Conservation (phyloP, 257 asterid species). For the Linderniella brevidens region DNA sequence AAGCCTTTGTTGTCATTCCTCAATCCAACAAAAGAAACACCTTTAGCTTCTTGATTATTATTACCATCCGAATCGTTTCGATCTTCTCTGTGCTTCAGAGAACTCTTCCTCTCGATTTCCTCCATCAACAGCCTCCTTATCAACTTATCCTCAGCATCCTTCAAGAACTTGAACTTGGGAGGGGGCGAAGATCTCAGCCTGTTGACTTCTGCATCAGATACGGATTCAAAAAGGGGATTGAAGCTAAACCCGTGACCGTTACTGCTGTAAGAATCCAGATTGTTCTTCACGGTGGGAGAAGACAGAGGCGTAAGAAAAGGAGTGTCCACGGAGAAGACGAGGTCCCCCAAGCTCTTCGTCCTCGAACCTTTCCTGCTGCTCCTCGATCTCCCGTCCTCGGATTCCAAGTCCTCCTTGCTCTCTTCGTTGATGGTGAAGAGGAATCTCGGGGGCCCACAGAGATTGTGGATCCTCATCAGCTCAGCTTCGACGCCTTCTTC, state of each 20-base stretch:
- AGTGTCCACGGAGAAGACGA: conserved; percentile 21
- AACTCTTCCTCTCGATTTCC: conserved; percentile 31
- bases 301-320: conserved; percentile 31
- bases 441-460: conserved; percentile 87
- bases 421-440: conserved; percentile 87
- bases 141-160: conserved; percentile 90
- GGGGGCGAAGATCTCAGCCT: conserved; percentile 78
- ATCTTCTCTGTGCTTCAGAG: conserved; percentile 8
- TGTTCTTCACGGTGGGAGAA: conserved; percentile 39
- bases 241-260: conserved; percentile 63
- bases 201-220: conserved; percentile 36
- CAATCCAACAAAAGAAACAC: conserved; percentile 11
- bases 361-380: conserved; percentile 31
- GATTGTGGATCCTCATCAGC: conserved; percentile 68
- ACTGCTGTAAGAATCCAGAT: conserved; percentile 32
- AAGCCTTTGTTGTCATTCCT: conserved; percentile 10
- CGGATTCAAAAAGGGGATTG: conserved; percentile 73
- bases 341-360: conserved; percentile 55
- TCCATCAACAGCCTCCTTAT: conserved; percentile 32
- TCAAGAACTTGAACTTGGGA: conserved; percentile 79
- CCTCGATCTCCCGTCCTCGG: conserved; percentile 62
- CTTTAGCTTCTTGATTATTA: no score
- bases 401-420: conserved; percentile 78
- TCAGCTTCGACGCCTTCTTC: conserved; percentile 65
- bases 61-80: no score